Percentiles rank a stretch among this genome's conserved stretches.
These are phyloP conservation scores for Penicillium olsonii DNA, from an alignment of 2,329 filamentous ascomycete species.

Conservation along the genomic window DNA sequence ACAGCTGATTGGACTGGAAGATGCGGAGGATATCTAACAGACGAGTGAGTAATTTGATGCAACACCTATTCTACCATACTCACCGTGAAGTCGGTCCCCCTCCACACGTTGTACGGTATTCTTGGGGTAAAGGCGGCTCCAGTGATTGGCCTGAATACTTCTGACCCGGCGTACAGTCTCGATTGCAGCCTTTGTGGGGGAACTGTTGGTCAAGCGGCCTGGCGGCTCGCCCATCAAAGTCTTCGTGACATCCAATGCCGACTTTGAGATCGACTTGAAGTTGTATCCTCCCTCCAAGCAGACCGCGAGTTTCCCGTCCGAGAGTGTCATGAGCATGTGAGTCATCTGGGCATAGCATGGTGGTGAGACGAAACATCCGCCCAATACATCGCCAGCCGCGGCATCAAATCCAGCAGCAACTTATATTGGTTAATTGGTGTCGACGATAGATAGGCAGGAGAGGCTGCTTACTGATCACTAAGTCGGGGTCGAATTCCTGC, in stretches of 20 bases:
- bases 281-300: conserved; percentile 97
- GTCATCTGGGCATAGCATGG: conserved; percentile 97
- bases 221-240: conserved; percentile 97
- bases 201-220: conserved; percentile 53
- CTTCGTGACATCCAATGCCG: conserved; percentile 84
- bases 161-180: conserved; percentile 60
- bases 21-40: conserved; percentile 69
- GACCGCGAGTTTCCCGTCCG: conserved; percentile 83
- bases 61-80: conserved; percentile 6
- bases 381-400: conserved; percentile 87
- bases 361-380: conserved; percentile 89
- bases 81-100: conserved; percentile 64
- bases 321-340: conserved; percentile 96
- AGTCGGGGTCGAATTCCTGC: conserved; percentile 86
- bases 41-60: conserved; percentile 8
- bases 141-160: conserved; percentile 66
- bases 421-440: conserved; percentile 24
- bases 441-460: background rate
- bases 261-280: conserved; percentile 85
- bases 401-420: conserved; percentile 96
- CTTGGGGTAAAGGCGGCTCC: conserved; percentile 82
- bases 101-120: conserved; percentile 31
- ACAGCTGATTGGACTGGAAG: conserved; percentile 72
- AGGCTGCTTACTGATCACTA: conserved; percentile 68
- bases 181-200: conserved; percentile 55